These are phyloP conservation scores for Populus pruinosa DNA, from an alignment of 345 rosid genomes.

Conservation along the genomic window DNA sequence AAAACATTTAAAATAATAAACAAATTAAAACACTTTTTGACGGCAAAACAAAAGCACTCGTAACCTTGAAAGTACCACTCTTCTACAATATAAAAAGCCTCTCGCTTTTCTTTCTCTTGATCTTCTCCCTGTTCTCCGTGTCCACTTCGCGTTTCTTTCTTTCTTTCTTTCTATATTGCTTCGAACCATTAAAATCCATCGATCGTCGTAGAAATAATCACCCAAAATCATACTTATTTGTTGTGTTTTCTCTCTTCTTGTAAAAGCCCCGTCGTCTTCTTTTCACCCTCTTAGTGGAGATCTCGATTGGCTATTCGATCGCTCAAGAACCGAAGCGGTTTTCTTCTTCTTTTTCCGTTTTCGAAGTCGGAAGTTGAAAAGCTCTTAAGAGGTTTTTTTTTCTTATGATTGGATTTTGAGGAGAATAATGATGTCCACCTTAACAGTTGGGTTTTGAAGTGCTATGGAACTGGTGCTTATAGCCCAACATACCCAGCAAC, in stretches of 20 bases:
- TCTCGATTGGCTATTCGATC: neutral
- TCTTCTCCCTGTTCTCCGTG: slow-evolving; percentile 20
- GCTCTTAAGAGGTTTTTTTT: neutral
- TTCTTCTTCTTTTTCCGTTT: neutral
- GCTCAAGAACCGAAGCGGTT: neutral
- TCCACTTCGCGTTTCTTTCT: slow-evolving; percentile 12
- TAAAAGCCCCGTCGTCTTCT: neutral
- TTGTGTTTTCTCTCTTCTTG: neutral
- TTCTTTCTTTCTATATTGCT: neutral
- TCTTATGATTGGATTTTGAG: neutral
- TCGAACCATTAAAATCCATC: neutral
- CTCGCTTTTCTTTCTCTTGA: neutral
- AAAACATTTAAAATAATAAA: no score
- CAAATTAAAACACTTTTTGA: no score
- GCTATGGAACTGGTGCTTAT: slow-evolving; percentile 59
- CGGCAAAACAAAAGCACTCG: no score
- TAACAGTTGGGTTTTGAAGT: slow-evolving; percentile 44
- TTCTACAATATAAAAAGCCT: neutral
- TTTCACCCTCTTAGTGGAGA: neutral
- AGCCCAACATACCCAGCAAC: slow-evolving; percentile 17
- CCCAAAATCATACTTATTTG: neutral
- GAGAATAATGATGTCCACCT: slow-evolving; percentile 43
- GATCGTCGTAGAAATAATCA: neutral
- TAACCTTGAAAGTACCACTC: neutral
- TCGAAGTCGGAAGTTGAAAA: neutral